Evolutionary conservation across 148 eudicot genomes (phyloP).

Genomic region (Heliamphora exappendiculata): DNA sequence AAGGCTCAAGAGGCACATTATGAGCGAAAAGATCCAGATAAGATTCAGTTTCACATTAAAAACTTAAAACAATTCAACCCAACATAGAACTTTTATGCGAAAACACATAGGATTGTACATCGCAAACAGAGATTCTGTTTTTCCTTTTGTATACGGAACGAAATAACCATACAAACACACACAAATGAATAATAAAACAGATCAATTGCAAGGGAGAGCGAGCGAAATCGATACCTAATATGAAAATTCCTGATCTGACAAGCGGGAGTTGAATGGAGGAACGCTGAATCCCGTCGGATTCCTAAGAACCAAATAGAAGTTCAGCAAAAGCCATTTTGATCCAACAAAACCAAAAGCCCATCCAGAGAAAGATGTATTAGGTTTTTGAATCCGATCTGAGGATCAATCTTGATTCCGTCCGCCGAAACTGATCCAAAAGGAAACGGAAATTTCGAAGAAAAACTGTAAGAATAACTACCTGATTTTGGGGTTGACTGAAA

Average conservation of each 20-base stretch:
- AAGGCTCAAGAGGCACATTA: background rate
- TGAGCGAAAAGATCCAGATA: background rate
- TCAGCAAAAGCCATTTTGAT: slow-evolving; percentile 1
- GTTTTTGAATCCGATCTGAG: background rate
- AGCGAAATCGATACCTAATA: background rate
- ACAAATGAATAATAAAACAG: background rate
- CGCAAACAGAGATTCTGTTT: background rate
- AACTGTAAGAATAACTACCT: background rate
- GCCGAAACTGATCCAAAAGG: background rate
- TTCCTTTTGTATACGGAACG: background rate
- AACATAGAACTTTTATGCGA: background rate
- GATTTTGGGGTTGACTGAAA: background rate
- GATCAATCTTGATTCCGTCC: background rate
- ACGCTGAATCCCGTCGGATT: slow-evolving; percentile 10
- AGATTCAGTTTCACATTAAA: background rate
- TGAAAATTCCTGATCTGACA: background rate
- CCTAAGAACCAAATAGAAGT: slow-evolving; percentile 8
- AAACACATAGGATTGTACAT: background rate
- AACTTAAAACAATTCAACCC: background rate
- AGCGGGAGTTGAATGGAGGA: background rate
- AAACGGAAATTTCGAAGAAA: slow-evolving; percentile 4
- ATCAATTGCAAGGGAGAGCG: background rate
- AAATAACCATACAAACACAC: background rate
- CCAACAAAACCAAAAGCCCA: background rate
- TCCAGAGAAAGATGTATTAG: background rate